Evolutionary conservation across 2,329 filamentous ascomycete genomes (phyloP).

Genomic region (Bertia moriformis): DNA sequence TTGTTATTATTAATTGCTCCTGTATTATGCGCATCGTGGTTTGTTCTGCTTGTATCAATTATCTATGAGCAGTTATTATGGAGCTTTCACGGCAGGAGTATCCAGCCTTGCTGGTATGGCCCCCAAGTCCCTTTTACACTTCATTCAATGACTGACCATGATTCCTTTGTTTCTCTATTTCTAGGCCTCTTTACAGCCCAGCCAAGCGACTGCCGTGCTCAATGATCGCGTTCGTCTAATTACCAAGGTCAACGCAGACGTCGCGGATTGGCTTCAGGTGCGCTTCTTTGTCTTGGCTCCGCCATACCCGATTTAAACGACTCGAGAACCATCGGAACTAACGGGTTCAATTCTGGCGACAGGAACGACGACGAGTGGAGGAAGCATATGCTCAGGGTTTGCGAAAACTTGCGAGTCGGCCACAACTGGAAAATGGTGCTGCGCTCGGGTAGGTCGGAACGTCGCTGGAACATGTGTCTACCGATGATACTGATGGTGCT

Average conservation of each 20-base stretch:
- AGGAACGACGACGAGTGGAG: constrained; percentile 61
- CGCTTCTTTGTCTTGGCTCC: constrained; percentile 5
- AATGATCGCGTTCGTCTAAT: constrained; percentile 55
- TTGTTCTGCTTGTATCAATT: constrained; percentile 5
- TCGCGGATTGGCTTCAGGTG: constrained; percentile 64
- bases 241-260: constrained; percentile 49
- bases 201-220: constrained; percentile 48
- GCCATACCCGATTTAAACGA: too few relatives aligned
- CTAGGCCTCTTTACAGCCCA: constrained; percentile 48
- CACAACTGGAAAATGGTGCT: constrained; percentile 39
- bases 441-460: constrained; percentile 44
- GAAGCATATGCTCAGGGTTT: constrained; percentile 53
- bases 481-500: neutral
- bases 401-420: constrained; percentile 47
- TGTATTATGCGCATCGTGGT: constrained; percentile 10
- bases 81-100: constrained; percentile 54
- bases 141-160: neutral
- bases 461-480: neutral
- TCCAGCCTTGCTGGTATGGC: constrained; percentile 53
- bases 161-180: neutral
- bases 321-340: too few relatives aligned
- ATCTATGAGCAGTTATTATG: constrained; percentile 23
- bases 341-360: constrained; percentile 6
- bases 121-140: too few relatives aligned
- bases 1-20: too few relatives aligned